phyloP scores from a whole-genome alignment of 1,284 basidiomycete genomes.

The Naganishia albida region DNA sequence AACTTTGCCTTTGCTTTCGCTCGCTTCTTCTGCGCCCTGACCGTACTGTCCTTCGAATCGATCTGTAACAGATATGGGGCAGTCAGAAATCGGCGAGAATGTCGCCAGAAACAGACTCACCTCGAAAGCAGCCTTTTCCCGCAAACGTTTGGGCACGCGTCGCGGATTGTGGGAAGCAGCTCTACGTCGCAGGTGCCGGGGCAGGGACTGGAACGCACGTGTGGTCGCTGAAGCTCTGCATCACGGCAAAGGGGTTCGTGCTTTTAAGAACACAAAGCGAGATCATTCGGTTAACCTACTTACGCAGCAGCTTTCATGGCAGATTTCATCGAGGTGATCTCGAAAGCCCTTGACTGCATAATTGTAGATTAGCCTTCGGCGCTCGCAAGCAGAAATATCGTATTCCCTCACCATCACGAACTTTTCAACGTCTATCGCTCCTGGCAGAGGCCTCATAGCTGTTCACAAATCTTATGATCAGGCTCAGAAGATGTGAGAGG shows the following conservation, averaged over 20 bases:
- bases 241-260: constrained; percentile 4
- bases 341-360: constrained; percentile 73
- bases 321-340: constrained; percentile 81
- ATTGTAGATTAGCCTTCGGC: neutral
- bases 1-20: constrained; percentile 58
- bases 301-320: constrained; percentile 78
- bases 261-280: too few relatives aligned
- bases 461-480: neutral
- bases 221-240: constrained; percentile 56
- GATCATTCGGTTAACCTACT: too few relatives aligned
- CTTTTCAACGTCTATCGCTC: constrained; percentile 77
- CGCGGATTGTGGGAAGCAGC: constrained; percentile 90
- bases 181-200: constrained; percentile 79
- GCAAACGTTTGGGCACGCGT: constrained; percentile 76
- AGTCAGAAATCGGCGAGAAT: neutral
- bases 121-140: constrained; percentile 77
- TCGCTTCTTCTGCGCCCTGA: constrained; percentile 56
- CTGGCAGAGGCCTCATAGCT: constrained; percentile 61
- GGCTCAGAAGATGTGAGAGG: neutral
- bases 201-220: constrained; percentile 85
- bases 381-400: neutral
- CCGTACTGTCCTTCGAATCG: constrained; percentile 68
- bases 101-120: constrained; percentile 54
- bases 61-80: constrained; percentile 60
- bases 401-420: constrained; percentile 69